These are phyloP conservation scores for Paecilomyces variotii DNA, from an alignment of 2,329 filamentous ascomycete genomes.

Conservation along the genomic window DNA sequence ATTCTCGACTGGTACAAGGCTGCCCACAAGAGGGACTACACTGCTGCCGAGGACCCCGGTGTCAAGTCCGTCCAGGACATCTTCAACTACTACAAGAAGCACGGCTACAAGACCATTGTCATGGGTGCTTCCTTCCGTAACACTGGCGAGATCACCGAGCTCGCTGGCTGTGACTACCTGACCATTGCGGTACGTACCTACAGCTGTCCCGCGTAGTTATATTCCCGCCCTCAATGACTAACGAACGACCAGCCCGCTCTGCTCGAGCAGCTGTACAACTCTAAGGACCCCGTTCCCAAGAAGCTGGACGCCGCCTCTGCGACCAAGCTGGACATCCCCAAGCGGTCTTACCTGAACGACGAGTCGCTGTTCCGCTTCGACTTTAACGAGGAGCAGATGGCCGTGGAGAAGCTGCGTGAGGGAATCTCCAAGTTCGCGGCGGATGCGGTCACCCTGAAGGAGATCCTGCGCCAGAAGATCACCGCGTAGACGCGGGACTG, in stretches of 20 bases:
- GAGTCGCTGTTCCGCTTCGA: constrained; percentile 93
- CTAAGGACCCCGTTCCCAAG: constrained; percentile 70
- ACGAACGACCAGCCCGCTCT: constrained; percentile 61
- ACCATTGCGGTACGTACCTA: constrained; percentile 73
- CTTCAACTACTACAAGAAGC: constrained; percentile 99
- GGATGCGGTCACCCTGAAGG: constrained; percentile 89
- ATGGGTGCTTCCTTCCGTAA: constrained; percentile 99
- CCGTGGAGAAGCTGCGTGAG: constrained; percentile 96
- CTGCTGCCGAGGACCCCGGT: constrained; percentile 85
- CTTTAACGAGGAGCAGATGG: constrained; percentile 99
- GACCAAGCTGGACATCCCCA: constrained; percentile 63
- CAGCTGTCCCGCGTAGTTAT: background rate
- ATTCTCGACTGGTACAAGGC: constrained; percentile 99
- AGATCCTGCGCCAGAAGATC: constrained; percentile 83
- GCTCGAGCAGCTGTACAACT: constrained; percentile 89
- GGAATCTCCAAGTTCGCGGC: constrained; percentile 99
- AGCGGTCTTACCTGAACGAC: constrained; percentile 83
- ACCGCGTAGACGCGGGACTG: constrained; percentile 27
- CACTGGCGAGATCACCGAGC: constrained; percentile 92
- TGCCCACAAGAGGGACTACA: constrained; percentile 85
- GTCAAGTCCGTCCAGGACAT: constrained; percentile 88
- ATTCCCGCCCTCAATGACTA: constrained; percentile 7
- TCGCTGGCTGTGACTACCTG: constrained; percentile 96
- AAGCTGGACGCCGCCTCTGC: constrained; percentile 75
- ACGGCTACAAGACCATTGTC: constrained; percentile 97